Base-by-base conservation (phyloP, 306 rosid genomes). In the Inga leiocalycina region DNA sequence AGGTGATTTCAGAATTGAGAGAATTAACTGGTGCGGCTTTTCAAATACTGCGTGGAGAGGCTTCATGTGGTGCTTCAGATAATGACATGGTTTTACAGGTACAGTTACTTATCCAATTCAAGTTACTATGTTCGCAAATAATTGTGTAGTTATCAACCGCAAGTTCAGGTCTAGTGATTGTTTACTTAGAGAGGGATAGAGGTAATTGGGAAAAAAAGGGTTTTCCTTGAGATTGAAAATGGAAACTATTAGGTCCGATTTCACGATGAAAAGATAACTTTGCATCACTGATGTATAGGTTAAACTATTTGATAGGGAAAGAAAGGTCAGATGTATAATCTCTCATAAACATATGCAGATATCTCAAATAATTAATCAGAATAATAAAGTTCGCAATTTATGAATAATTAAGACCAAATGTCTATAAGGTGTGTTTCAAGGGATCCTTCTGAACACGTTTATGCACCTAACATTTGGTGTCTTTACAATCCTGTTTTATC, bases 11-110 rank as follows among this genome's bases (percentile, higher is more conserved):
- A 74, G 89, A 88, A 83, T 37, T 91, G 86, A 88, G 65, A 83
- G 85, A 83, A 83, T 69, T 66, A 66, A 84, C 91, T 37, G 89
- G 92, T 71, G 90, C 88, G 74, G 88, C 85, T 52, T 71, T 91
- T 81, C 87, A 75, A 71, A 73, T 91, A 49, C 68, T 83, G 86
- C 85, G 39, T 5, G 89, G 87, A 72, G 86, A 85, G 80, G 51
- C 85, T 82, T 84, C 84, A 30, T 46, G 32, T 78, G 84, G 37
- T 71, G 88, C 85, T 74, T 72, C 78, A 74, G 88, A 79, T 73
- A 44, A 83, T 79, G 86, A 83, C 61, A 79, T 77, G 68, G 88
- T 91, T 64, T 77, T 91, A 65, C 88, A 88, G 94, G 94, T 91
- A 77, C 35, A 73, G 32, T 78, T 70, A 76, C 43, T 45, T 66